Conservation (phyloP, 2,329 filamentous ascomycete species). For the Phoma sp. region DNA sequence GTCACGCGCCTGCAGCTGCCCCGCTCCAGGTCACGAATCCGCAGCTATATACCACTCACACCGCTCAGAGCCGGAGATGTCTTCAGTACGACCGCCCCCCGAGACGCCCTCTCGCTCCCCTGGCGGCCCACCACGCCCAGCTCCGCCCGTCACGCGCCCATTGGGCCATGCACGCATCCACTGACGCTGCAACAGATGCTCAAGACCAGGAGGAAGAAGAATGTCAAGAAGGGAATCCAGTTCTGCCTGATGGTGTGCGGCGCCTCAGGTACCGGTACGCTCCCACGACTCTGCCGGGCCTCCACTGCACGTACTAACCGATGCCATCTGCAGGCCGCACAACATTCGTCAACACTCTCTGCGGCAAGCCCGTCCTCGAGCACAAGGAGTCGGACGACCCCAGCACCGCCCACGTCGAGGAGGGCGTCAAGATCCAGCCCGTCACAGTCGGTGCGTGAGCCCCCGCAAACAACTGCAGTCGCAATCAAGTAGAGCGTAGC, state of each 20-base stretch:
- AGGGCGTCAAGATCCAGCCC: constrained; percentile 98
- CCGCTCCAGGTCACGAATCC: constrained; percentile 27
- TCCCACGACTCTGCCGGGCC: neutral
- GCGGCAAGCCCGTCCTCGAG: constrained; percentile 88
- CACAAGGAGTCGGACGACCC: constrained; percentile 95
- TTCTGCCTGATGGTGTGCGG: constrained; percentile 99
- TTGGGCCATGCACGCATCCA: constrained; percentile 26
- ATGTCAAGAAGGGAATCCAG: constrained; percentile 99
- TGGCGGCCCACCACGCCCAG: constrained; percentile 31
- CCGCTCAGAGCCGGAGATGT: constrained; percentile 41
- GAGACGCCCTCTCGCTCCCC: constrained; percentile 28
- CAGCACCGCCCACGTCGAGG: constrained; percentile 86
- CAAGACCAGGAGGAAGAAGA: constrained; percentile 99
- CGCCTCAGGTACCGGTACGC: constrained; percentile 94
- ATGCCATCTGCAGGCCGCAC: constrained; percentile 73
- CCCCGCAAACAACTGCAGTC: neutral
- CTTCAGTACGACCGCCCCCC: constrained; percentile 46
- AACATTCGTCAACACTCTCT: constrained; percentile 99
- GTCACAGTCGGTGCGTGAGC: constrained; percentile 86
- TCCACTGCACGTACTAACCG: constrained; percentile 1
- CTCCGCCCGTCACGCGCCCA: constrained; percentile 21
- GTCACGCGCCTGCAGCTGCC: constrained; percentile 27
- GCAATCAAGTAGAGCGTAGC: neutral
- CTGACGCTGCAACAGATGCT: constrained; percentile 54
- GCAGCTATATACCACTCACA: constrained; percentile 30